Evolutionary conservation across 331 rosid genomes (phyloP).

Genomic region (Pyrus hybrid): DNA sequence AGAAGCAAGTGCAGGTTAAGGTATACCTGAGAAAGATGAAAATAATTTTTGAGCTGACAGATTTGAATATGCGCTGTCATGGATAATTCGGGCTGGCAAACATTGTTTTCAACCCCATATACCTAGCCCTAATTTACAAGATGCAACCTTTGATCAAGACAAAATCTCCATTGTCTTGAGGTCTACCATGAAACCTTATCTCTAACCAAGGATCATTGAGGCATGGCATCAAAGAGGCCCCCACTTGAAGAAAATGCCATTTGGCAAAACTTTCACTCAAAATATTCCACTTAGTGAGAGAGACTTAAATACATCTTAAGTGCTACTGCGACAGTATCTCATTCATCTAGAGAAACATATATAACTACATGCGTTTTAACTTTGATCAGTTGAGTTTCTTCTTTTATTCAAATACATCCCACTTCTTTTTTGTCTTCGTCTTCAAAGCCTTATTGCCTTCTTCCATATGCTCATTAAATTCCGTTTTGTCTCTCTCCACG

Average conservation of each 20-base stretch:
- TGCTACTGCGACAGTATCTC: too few relatives aligned
- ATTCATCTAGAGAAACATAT: too few relatives aligned
- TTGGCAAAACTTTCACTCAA: constrained; percentile 4
- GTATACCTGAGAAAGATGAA: too few relatives aligned
- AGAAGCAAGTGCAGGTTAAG: neutral
- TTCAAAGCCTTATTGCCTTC: constrained; percentile 32
- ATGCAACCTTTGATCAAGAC: constrained; percentile 6
- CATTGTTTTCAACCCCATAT: neutral
- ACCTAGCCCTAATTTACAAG: neutral
- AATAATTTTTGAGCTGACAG: neutral
- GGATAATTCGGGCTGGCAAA: neutral
- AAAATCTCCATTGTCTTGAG: neutral
- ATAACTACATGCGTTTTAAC: too few relatives aligned
- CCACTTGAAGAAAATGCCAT: constrained; percentile 17
- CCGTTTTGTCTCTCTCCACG: constrained; percentile 30
- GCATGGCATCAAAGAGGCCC: constrained; percentile 3
- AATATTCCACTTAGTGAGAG: neutral
- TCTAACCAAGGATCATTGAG: constrained; percentile 8
- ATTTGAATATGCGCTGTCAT: constrained; percentile 1
- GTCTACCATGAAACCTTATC: neutral
- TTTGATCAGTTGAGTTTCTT: too few relatives aligned
- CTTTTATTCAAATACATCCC: too few relatives aligned
- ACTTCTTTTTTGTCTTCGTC: constrained; percentile 33
- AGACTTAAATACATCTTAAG: too few relatives aligned
- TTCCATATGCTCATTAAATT: constrained; percentile 27